Conservation (phyloP, 306 rosid species). For the Neltuma alba region DNA sequence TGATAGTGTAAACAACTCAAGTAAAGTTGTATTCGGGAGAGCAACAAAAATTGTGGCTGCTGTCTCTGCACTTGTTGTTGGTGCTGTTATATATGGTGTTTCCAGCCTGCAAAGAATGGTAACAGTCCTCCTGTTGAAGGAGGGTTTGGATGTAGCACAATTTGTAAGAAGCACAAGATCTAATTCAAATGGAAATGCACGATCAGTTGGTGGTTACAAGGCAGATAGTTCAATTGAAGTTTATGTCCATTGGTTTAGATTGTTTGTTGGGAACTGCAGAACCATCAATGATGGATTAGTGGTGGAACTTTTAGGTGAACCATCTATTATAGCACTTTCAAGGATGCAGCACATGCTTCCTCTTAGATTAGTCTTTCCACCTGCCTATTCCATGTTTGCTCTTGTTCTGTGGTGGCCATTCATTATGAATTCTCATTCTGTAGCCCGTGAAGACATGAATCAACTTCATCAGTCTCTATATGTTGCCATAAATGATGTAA, state of each 20-base stretch:
- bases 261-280: constrained; percentile 93
- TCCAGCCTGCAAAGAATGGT: constrained; percentile 93
- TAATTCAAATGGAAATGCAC: constrained; percentile 88
- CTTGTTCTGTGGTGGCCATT: constrained; percentile 76
- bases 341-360: constrained; percentile 97
- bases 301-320: constrained; percentile 89
- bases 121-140: constrained; percentile 78
- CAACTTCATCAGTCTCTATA: constrained; percentile 75
- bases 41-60: constrained; percentile 81
- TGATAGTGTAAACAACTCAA: constrained; percentile 43
- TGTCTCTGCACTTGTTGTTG: constrained; percentile 84
- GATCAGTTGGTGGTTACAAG: constrained; percentile 70
- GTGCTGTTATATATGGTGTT: constrained; percentile 83
- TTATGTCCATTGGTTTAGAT: constrained; percentile 91
- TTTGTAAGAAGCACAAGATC: constrained; percentile 76
- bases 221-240: constrained; percentile 72
- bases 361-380: constrained; percentile 77
- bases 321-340: constrained; percentile 78
- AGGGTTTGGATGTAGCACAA: constrained; percentile 83
- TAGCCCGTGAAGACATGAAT: constrained; percentile 74
- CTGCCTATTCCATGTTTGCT: constrained; percentile 92
- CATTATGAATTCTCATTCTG: constrained; percentile 56
- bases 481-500: constrained; percentile 70
- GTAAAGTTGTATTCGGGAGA: constrained; percentile 54
- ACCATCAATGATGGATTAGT: constrained; percentile 77